Conservation (phyloP, 805 yeast genomes). For the Metschnikowia anglica region DNA sequence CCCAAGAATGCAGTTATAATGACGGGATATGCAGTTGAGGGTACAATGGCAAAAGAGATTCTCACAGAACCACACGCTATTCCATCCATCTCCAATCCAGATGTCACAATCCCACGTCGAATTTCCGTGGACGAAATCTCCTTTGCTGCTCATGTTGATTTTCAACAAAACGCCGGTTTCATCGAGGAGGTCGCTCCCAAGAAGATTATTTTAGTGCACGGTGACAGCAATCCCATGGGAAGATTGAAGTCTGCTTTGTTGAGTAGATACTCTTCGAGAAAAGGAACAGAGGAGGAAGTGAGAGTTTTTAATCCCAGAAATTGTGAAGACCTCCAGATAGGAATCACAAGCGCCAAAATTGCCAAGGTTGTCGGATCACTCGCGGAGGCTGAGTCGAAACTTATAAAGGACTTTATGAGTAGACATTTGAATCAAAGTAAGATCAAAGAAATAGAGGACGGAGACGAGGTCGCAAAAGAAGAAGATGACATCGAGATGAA, state of each 20-base stretch:
- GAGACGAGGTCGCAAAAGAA: conserved; percentile 4
- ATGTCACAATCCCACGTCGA: conserved; percentile 80
- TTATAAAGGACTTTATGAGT: conserved; percentile 54
- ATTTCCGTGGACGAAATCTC: conserved; percentile 89
- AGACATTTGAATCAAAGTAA: conserved; percentile 45
- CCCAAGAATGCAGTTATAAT: conserved; percentile 81
- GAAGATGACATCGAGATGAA: conserved; percentile 5
- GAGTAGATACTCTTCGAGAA: conserved; percentile 77
- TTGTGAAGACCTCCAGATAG: conserved; percentile 73
- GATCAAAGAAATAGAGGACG: conserved; percentile 27
- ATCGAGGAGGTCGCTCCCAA: conserved; percentile 85
- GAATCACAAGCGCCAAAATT: conserved; percentile 77
- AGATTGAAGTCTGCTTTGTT: conserved; percentile 88
- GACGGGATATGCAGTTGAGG: conserved; percentile 98
- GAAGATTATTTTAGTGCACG: conserved; percentile 89
- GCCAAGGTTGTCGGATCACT: conserved; percentile 68
- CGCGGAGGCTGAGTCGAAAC: conserved; percentile 43
- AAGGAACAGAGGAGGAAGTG: conserved; percentile 85
- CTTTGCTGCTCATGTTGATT: conserved; percentile 99
- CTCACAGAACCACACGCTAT: conserved; percentile 89
- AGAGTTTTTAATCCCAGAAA: conserved; percentile 90
- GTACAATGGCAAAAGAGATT: conserved; percentile 92
- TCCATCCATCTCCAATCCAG: conserved; percentile 79
- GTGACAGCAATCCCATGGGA: conserved; percentile 98
- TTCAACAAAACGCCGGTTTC: conserved; percentile 86